Conservation (phyloP, 768 basidiomycete species). For the Amyloporia xantha region DNA sequence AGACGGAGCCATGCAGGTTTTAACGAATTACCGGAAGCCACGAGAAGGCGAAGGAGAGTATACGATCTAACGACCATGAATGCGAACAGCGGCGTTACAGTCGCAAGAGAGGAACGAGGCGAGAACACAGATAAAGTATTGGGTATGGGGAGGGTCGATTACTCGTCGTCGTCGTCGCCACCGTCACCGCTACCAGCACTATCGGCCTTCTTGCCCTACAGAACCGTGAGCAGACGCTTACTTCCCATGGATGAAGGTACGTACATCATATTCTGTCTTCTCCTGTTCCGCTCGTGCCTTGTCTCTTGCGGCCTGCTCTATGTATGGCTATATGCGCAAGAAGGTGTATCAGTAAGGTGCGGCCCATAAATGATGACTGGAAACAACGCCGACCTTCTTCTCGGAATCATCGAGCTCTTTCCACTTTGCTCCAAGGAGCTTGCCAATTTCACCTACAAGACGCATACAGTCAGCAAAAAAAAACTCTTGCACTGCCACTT, state of each 20-base stretch:
- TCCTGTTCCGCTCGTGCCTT: conserved; percentile 84
- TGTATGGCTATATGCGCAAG: conserved; percentile 59
- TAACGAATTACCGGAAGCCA: conserved; percentile 11
- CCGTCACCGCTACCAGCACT: conserved; percentile 34
- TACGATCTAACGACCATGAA: not conserved
- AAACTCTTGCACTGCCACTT: too few relatives aligned
- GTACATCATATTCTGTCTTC: conserved; percentile 44
- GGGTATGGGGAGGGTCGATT: conserved; percentile 1
- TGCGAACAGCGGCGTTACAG: not conserved
- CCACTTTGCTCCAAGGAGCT: conserved; percentile 94
- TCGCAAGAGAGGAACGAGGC: not conserved
- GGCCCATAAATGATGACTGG: not conserved
- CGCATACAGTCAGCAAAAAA: conserved; percentile 5
- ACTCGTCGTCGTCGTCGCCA: conserved; percentile 38
- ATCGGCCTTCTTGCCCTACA: conserved; percentile 32
- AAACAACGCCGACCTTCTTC: conserved; percentile 61
- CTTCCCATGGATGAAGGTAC: conserved; percentile 12
- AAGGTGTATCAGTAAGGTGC: not conserved
- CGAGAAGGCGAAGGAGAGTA: not conserved
- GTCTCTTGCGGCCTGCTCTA: conserved; percentile 80
- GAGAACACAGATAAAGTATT: conserved; percentile 6
- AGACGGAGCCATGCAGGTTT: conserved; percentile 12
- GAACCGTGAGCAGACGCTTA: not conserved
- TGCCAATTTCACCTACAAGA: conserved; percentile 78
- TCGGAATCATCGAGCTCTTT: conserved; percentile 89